Conservation (phyloP, 2,329 filamentous ascomycete genomes). For the Pseudogymnoascus pannorum region DNA sequence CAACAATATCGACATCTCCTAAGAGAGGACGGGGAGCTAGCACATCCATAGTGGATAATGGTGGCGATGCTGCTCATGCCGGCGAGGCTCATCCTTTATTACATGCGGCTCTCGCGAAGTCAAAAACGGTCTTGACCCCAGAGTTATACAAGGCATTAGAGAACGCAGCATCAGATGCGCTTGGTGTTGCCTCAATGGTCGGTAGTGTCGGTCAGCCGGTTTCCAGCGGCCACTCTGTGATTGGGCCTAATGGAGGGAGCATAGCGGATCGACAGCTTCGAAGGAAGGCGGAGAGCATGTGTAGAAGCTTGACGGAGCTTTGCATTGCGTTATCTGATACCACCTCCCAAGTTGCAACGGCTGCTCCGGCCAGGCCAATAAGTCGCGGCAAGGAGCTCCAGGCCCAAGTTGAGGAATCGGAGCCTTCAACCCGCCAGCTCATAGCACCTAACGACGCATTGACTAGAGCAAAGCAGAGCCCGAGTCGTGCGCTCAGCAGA, state of each 20-base stretch:
- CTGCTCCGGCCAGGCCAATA: constrained; percentile 15
- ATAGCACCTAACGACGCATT: not conserved
- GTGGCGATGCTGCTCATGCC: constrained; percentile 34
- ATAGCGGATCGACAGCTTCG: constrained; percentile 69
- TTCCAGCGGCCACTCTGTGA: constrained; percentile 47
- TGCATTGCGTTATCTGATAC: constrained; percentile 71
- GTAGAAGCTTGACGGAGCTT: constrained; percentile 84
- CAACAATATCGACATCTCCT: constrained; percentile 84
- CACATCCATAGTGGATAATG: constrained; percentile 38
- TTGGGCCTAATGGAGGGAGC: constrained; percentile 32
- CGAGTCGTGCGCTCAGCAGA: constrained; percentile 24
- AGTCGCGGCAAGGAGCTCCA: constrained; percentile 12
- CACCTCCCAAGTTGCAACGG: constrained; percentile 9
- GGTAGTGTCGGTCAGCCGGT: constrained; percentile 63
- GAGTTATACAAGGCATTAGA: constrained; percentile 77
- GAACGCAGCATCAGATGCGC: constrained; percentile 70
- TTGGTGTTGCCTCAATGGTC: constrained; percentile 71
- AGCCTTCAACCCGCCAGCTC: not conserved
- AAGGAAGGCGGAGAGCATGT: constrained; percentile 87
- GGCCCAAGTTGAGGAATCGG: not conserved
- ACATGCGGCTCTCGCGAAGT: constrained; percentile 72
- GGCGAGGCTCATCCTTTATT: constrained; percentile 68
- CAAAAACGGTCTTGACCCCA: constrained; percentile 59
- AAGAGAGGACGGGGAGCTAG: constrained; percentile 56
- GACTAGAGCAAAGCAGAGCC: constrained; percentile 11